Conservation (phyloP, 805 yeast species). For the Hagleromyces aurorensis region DNA sequence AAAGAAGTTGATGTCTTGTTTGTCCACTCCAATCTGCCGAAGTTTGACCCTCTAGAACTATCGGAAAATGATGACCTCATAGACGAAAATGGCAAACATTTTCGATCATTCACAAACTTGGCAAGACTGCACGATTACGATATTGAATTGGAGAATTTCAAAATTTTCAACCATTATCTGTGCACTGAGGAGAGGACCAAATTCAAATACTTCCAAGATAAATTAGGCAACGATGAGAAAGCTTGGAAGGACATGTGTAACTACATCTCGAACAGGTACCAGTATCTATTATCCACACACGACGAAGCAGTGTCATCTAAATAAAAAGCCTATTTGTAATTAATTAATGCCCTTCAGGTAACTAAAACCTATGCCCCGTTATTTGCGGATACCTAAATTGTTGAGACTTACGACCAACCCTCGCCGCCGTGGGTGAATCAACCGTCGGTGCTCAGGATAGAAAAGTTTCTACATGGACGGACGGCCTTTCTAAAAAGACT, state of each 20-base stretch:
- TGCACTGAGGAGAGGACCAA: constrained; percentile 12
- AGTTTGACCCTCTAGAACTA: constrained; percentile 31
- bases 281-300: constrained; percentile 19
- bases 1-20: constrained; percentile 23
- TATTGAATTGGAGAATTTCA: constrained; percentile 24
- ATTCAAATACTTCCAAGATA: constrained; percentile 18
- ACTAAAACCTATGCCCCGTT: too few relatives aligned
- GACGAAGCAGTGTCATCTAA: constrained; percentile 10
- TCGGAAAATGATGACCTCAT: constrained; percentile 18
- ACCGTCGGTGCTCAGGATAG: too few relatives aligned
- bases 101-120: constrained; percentile 19
- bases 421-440: too few relatives aligned
- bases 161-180: constrained; percentile 15
- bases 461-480: too few relatives aligned
- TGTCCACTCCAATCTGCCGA: constrained; percentile 36
- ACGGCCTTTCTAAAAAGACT: too few relatives aligned
- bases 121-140: constrained; percentile 19
- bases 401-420: too few relatives aligned
- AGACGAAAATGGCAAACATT: constrained; percentile 17
- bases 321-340: constrained; percentile 1
- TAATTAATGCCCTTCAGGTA: too few relatives aligned
- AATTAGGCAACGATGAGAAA: constrained; percentile 10
- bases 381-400: too few relatives aligned
- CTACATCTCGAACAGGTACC: constrained; percentile 18
- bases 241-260: constrained; percentile 19